These are phyloP conservation scores for Verticillium dahliae DNA, from an alignment of 2,329 filamentous ascomycete species.

Conservation along the genomic window DNA sequence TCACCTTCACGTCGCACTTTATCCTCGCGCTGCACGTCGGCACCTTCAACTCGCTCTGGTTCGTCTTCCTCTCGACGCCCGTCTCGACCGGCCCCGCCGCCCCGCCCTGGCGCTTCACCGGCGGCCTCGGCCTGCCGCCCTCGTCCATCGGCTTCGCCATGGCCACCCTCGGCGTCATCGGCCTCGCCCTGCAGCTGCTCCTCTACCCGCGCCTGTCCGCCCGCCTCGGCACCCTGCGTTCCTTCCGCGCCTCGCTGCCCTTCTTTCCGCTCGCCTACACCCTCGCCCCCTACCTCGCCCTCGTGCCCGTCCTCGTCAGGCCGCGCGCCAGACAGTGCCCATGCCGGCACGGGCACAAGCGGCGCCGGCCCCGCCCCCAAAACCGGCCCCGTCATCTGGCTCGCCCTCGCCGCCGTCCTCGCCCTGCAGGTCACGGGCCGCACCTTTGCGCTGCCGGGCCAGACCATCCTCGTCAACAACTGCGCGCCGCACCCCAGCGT, in stretches of 20 bases:
- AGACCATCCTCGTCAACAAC: slow-evolving; percentile 41
- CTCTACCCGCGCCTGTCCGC: slow-evolving; percentile 64
- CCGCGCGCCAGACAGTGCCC: too few species aligned
- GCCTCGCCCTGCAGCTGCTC: slow-evolving; percentile 66
- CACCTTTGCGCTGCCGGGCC: slow-evolving; percentile 50
- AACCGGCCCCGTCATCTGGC: slow-evolving; percentile 54
- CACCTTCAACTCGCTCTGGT: slow-evolving; percentile 71
- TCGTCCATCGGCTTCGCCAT: slow-evolving; percentile 70
- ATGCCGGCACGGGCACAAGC: too few species aligned
- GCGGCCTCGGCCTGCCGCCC: slow-evolving; percentile 69
- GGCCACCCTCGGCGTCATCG: slow-evolving; percentile 67
- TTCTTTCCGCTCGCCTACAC: slow-evolving; percentile 67
- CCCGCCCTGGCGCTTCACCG: slow-evolving; percentile 58
- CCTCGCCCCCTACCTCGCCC: slow-evolving; percentile 62
- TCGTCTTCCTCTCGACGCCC: slow-evolving; percentile 69
- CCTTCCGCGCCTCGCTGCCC: slow-evolving; percentile 62
- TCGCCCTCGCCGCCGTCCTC: slow-evolving; percentile 55
- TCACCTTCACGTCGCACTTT: slow-evolving; percentile 58
- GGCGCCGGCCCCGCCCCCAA: slow-evolving; percentile 22
- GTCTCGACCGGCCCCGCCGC: slow-evolving; percentile 30
- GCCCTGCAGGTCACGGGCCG: slow-evolving; percentile 59
- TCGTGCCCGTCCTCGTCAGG: slow-evolving; percentile 51
- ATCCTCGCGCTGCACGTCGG: slow-evolving; percentile 67
- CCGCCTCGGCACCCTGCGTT: slow-evolving; percentile 59
- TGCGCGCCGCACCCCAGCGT: slow-evolving; percentile 41